Base-by-base conservation (phyloP, 1,284 basidiomycete genomes). In the Gymnopus androsaceus region DNA sequence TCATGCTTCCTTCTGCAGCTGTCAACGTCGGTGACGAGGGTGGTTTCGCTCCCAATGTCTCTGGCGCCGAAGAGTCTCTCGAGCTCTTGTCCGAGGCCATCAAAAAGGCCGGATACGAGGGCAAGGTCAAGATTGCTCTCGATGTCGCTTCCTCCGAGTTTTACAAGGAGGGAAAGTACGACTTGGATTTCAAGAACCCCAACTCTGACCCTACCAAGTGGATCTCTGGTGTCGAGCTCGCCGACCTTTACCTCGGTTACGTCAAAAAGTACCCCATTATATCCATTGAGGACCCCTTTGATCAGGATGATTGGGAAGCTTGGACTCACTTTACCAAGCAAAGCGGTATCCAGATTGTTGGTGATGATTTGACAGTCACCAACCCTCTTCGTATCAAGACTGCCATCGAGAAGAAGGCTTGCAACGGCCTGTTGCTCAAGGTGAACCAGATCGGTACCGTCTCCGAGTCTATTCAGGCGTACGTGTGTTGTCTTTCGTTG, bases 161-260 rank as follows among this genome's bases (percentile, higher is more conserved):
- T 84, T 99, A 94, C 91, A 99, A 98, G 87, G 95, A 98, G 21
- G 96, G 95, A 72, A 98, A 98, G 83, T 99, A 99, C 79, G 96
- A 99, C 75, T 81, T 99, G 60, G 95, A 99, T 84, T 98, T 96
- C 85, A 95, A 99, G 87, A 98, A 98, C 87, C 91, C 96, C 75
- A 97, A 98, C 82, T 98, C 95, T 61, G 96, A 99, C 80, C 83
- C 92, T 47, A 90, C 85, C 79, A 94, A 98, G 78, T 98, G 93
- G 94, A 90, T 98, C 76, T 80, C 92, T 36, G 96, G 96, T 66
- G 79, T 83, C 61, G 85, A 99, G 79, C 94, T 99, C 65, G 95
- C 94, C 37, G 92, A 96, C 58, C 81, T 96, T 70, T 99, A 99
- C 84, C 75, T 95, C 68, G 72, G 78, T 66, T 92, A 92, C 74